Percentiles rank a stretch among this genome's conserved stretches.
Evolutionary conservation across 345 rosid species (phyloP).

Genomic region (Syzygium oleosum): DNA sequence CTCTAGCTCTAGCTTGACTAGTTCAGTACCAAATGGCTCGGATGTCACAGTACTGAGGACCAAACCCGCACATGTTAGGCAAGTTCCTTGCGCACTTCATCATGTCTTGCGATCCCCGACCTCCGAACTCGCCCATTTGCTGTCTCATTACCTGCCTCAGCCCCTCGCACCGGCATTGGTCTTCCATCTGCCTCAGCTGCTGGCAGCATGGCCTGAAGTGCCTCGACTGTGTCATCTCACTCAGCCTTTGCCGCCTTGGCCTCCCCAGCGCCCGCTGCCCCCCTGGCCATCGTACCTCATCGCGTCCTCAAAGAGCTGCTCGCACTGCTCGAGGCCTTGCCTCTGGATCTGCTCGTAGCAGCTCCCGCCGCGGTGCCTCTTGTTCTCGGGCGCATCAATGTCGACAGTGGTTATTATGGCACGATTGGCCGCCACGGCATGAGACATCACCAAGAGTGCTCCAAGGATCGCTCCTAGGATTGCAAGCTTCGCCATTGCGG

Average conservation of each 20-base stretch:
- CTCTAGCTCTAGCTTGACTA: not conserved
- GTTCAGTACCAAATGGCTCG: not conserved
- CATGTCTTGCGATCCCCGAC: not conserved
- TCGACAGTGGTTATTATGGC: constrained; percentile 14
- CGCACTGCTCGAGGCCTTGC: constrained; percentile 24
- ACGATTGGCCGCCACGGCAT: constrained; percentile 4
- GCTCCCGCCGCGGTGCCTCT: not conserved
- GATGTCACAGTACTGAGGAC: not conserved
- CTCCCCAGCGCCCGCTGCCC: not conserved
- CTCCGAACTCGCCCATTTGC: not conserved
- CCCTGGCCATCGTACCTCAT: not conserved
- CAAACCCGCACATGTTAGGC: not conserved
- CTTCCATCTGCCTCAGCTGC: constrained; percentile 5
- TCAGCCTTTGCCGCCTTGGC: not conserved
- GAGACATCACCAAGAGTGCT: constrained; percentile 12
- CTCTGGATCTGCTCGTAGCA: constrained; percentile 11
- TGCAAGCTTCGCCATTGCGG: constrained; percentile 12
- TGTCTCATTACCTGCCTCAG: not conserved
- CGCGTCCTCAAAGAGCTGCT: constrained; percentile 4
- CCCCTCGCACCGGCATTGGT: constrained; percentile 1
- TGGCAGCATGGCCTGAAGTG: constrained; percentile 5
- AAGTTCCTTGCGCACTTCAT: not conserved
- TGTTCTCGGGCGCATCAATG: constrained; percentile 1
- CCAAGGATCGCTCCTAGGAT: constrained; percentile 9
- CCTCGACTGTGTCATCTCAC: not conserved